Evolutionary conservation across 2,329 filamentous ascomycete species (phyloP), one percentile per base, ranked within the genome.

Genomic region (Xylaria sp.): DNA sequence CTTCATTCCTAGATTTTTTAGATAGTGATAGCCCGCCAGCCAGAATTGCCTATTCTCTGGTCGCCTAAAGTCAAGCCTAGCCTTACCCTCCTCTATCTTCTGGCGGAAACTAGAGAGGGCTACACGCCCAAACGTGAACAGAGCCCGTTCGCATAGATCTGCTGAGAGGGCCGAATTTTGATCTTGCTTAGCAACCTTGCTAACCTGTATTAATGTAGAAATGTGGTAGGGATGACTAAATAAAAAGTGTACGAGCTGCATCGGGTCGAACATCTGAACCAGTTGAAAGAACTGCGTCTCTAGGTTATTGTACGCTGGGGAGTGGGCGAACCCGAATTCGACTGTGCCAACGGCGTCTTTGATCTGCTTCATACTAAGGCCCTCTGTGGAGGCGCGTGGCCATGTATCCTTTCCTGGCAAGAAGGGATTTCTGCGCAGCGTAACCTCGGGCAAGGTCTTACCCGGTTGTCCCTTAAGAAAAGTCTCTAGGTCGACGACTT

Each of bases 41-140:
- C 92, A 97, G 67, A 99, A 88, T 75, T 98, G 94, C 45, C 95
- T 86, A 75, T 98, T 98, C 75, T 96, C 94, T 0, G 90, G 89
- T 38, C 92, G 83, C 19, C 83, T 78, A 73, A 97, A 98, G 72
- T 94, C 87, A 9, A 99, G 79, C 15, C 92, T 85, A 5, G 92
- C 94, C 68, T 88, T 88, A 35, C 95, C 95, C 72, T 89, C 85
- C 57, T 90, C 85, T 5, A 99, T 78, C 66, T 89, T 89, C 59
- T 87, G 86, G 7, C 89, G 84, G 75, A 98, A 99, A 0, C 90
- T 87, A 8, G 92, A 94, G 63, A 95, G 89, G 0, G 92, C 88
- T 3, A 93, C 91, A 38, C 94, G 87, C n/a, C 94, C 95, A 74
- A 98, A 94, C 0, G 92, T 91, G 78, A 97, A 98, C 5, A 99